Percentiles rank a stretch among this genome's conserved stretches.
phyloP scores from a whole-genome alignment of 1,284 basidiomycete genomes.

The Microbotryomycetes sp. region DNA sequence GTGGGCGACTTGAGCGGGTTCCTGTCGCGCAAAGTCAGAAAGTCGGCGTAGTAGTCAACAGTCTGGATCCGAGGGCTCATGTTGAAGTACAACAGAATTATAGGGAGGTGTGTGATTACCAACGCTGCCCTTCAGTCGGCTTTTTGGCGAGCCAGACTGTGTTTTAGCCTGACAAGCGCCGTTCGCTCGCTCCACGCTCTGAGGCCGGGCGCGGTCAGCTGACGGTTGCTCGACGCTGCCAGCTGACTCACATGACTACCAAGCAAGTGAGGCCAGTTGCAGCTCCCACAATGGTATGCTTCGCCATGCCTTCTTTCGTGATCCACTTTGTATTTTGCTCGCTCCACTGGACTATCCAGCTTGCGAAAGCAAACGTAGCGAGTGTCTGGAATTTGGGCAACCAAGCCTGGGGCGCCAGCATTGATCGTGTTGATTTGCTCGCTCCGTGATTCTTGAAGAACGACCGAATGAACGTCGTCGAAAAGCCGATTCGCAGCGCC shows the following conservation, averaged over 20 bases:
- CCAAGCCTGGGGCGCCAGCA: constrained; percentile 5
- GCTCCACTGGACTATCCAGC: constrained; percentile 11
- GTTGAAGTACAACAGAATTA: too few species aligned
- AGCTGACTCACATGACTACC: constrained; percentile 17
- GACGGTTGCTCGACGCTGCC: background rate
- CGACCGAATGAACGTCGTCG: constrained; percentile 14
- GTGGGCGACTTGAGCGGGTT: constrained; percentile 33
- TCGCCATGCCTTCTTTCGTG: background rate
- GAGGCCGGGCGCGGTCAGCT: background rate
- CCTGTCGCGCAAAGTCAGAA: constrained; percentile 1
- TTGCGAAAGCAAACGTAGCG: background rate
- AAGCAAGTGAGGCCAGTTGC: constrained; percentile 16
- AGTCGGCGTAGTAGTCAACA: too few species aligned
- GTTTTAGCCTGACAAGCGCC: background rate
- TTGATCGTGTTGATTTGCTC: background rate
- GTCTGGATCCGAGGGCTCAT: too few species aligned
- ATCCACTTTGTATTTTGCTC: background rate
- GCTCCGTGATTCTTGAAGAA: constrained; percentile 10
- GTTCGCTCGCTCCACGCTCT: background rate
- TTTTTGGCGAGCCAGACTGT: background rate
- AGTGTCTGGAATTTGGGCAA: constrained; percentile 3
- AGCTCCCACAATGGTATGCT: constrained; percentile 19
- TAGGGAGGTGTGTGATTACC: too few species aligned
- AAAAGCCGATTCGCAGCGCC: constrained; percentile 53
- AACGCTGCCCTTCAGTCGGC: background rate